Base-by-base conservation (phyloP, 768 basidiomycete species). In the Mycena rebaudengoi region DNA sequence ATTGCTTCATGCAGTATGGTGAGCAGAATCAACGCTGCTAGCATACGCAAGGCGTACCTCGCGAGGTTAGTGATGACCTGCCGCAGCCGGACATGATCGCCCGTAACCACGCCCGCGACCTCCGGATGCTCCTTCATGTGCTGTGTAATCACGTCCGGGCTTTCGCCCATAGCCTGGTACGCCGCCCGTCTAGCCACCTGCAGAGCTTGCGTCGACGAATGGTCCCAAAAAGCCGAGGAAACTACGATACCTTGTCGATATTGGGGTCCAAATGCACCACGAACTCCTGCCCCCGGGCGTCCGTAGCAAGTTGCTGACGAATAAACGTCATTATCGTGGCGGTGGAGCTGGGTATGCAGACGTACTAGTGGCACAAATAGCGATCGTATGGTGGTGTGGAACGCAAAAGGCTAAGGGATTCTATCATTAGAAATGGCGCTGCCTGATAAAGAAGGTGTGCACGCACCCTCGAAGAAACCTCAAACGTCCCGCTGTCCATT, bases 401-500 rank as follows among this genome's bases (percentile, higher is more conserved):
- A 92, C 11, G 86, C 80, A 74, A 91, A 94, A 8, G 91, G 91
- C 83, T 87, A 46, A 70, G 53, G 39, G 58, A 44, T n/a, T n/a
- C n/a, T n/a, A n/a, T n/a, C 50, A 37, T 58, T 28, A 56, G 53
- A 13, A n/a, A 28, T 14, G 16, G 5, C 13, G 43, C 35, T 11
- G 46, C 37, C 14, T 60, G 26, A 40, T 56, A 46, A n/a, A 10
- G 46, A 37, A 29, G 54, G 20, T 69, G n/a, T 14, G 46, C 14
- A 55, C 77, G 33, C 46, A 86, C 86, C 77, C 83, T 81, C 10
- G 81, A 82, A 20, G 86, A 83, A 26, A 86, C 88, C 73, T 93
- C 91, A 68, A 98, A 97, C 53, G 88, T 86, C 4, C 92, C 92
- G 59, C 91, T 91, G 69, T 96, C 94, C 89, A 93, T 91, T 40